These are phyloP conservation scores for Calonectria hongkongensis DNA, from an alignment of 2,329 filamentous ascomycete species.

Conservation along the genomic window DNA sequence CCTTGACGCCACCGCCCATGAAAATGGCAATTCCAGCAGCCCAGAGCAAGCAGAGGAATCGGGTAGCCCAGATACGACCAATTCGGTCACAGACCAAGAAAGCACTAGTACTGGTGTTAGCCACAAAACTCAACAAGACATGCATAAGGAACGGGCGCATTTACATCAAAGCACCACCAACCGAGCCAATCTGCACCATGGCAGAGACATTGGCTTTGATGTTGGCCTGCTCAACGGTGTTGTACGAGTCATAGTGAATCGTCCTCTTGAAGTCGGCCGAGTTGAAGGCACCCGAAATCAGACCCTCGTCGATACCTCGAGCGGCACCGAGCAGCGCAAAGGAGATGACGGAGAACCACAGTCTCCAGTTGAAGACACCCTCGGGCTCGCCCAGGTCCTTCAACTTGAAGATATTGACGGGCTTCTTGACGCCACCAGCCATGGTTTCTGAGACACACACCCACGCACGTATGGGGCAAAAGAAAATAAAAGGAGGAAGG, in stretches of 20 bases:
- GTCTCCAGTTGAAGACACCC: slow-evolving; percentile 84
- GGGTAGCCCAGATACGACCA: slow-evolving; percentile 78
- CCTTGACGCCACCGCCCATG: slow-evolving; percentile 70
- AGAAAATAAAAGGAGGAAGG: background rate
- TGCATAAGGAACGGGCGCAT: slow-evolving; percentile 34
- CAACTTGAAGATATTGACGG: slow-evolving; percentile 78
- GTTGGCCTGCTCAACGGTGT: slow-evolving; percentile 74
- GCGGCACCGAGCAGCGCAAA: slow-evolving; percentile 86
- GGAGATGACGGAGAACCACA: slow-evolving; percentile 85
- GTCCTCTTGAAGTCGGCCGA: slow-evolving; percentile 77
- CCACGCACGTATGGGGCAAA: slow-evolving; percentile 1
- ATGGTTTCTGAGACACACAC: slow-evolving; percentile 57
- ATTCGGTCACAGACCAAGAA: slow-evolving; percentile 76
- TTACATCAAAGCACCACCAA: slow-evolving; percentile 79
- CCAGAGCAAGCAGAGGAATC: slow-evolving; percentile 75
- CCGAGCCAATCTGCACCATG: slow-evolving; percentile 88
- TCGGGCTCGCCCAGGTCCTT: slow-evolving; percentile 79
- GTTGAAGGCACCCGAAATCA: slow-evolving; percentile 83
- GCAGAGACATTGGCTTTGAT: slow-evolving; percentile 85
- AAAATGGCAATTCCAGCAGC: slow-evolving; percentile 75
- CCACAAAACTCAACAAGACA: background rate
- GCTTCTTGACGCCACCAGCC: slow-evolving; percentile 72
- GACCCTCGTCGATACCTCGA: slow-evolving; percentile 86
- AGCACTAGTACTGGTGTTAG: slow-evolving; percentile 63
- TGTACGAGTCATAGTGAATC: slow-evolving; percentile 75